Evolutionary conservation across 257 asterid species (phyloP), one percentile per base, ranked within the genome.

Genomic region (Forsythia suspensa): DNA sequence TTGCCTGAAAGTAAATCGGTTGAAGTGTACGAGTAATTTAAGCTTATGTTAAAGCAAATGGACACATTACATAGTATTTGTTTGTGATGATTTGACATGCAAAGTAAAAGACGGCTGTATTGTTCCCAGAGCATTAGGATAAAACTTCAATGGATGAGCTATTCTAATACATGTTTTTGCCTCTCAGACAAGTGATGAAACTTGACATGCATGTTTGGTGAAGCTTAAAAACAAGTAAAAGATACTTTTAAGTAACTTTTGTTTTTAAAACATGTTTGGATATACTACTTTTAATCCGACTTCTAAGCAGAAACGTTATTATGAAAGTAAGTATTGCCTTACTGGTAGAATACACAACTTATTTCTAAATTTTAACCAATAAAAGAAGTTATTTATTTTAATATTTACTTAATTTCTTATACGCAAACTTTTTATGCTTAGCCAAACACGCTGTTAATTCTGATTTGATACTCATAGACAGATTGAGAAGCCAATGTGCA

Each of bases 111-210:
- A 48, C 2, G 1, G 55, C 6, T 13, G 57, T 48, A 42, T 2
- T 42, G n/a, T 13, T 48, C 57, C 57, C 42, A 41, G 70, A 77
- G 41, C 11, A 57, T 52, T 52, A 29, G 16, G 72, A 71, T 41
- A 48, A 52, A 4, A 46, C 55, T 11, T 46, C 4, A 44, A 11
- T 11, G 16, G 52, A 44, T 44, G 52, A 44, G 52, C 52, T 44
- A 44, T 44, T 44, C 16, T 11, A 44, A 44, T 44, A 44, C 12
- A 5, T 10, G 16, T 11, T 48, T 42, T 61, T 43, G 37, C 44
- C 40, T 59, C 42, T 68, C 76, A 20, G 61, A 78, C 18, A 11
- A 76, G 59, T 76, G 9, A 43, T 59, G n/a, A 20, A 69, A 66
- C 70, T 73, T 70, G 74, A 73, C n/a, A 80, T 48, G 13, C 9